phyloP scores from a whole-genome alignment of 306 rosid genomes.

The Geum urbanum region DNA sequence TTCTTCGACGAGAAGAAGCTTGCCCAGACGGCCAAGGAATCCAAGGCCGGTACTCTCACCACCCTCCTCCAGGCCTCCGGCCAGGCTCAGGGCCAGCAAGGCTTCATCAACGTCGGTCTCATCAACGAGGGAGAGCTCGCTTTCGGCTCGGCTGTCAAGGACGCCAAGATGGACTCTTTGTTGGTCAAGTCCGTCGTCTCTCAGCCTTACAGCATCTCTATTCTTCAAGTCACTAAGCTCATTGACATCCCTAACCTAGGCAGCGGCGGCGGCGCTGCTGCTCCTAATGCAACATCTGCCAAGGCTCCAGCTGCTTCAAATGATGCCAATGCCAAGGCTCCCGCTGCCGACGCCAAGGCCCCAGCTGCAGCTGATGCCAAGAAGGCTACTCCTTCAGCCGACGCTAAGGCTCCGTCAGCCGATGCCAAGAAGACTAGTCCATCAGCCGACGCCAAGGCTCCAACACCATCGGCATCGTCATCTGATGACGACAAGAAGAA shows the following conservation, averaged over 20 bases:
- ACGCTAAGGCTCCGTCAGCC: too few species aligned
- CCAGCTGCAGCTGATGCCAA: too few species aligned
- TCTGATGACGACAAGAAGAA: too few species aligned
- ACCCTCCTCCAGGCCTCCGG: conserved; percentile 41
- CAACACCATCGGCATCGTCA: too few species aligned
- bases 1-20: conserved; percentile 40
- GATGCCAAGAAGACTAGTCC: too few species aligned
- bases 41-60: conserved; percentile 10
- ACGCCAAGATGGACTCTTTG: background rate
- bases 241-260: conserved; percentile 10
- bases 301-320: too few species aligned
- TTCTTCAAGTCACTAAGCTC: conserved; percentile 8
- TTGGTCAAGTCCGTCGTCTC: conserved; percentile 11
- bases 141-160: conserved; percentile 37
- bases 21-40: background rate
- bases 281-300: background rate
- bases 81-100: conserved; percentile 29
- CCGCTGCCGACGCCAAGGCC: too few species aligned
- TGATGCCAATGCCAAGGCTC: too few species aligned
- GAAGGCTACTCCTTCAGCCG: too few species aligned
- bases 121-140: conserved; percentile 41
- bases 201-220: conserved; percentile 15
- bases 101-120: conserved; percentile 26
- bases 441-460: too few species aligned
- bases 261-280: background rate